Base-by-base conservation (phyloP, 2,329 filamentous ascomycete genomes). In the Neonectria neomacrospora region DNA sequence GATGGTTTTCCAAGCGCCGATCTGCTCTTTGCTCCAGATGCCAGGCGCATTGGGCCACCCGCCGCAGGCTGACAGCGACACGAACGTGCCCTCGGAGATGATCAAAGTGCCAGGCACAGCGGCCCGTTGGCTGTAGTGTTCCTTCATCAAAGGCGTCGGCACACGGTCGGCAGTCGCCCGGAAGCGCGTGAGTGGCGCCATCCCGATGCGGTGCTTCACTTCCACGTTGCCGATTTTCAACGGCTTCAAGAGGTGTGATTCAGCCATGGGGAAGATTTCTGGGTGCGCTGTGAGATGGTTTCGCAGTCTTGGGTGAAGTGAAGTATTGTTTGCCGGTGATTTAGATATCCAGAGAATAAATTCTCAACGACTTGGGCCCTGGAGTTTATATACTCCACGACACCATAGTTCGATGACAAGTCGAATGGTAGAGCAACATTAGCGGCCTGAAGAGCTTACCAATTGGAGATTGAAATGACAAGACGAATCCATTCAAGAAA, bases 1-100 rank as follows among this genome's bases (percentile, higher is more conserved):
- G 54, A 92, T 80, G 16, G 81, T 75, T 61, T 83, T 86, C 90
- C 90, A 92, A 0, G 80, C 85, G 0, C 78, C 77, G 47, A 90
- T 80, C 63, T 91, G 88, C 7, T 79, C 81, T 0, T 82, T 75
- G 42, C 71, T 84, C 77, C 82, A 91, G 66, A 91, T 86, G 1
- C 87, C 88, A 0, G 89, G 87, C 0, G 83, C 81, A 67, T 87
- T 76, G 2, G 76, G 63, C 23, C 75, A 74, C 0, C 78, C 79
- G 11, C 76, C 77, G 1, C 64, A 63, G 0, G 75, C 74, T 11
- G 70, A 62, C 11, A 73, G 75, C 3, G 76, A 80, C 41, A 71
- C 66, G 74, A 83, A 74, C 79, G 86, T 77, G 73, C 81, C 81
- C 62, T 85, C 81, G 1, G 77, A 71, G 18, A 85, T 74, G 28